These are phyloP conservation scores for Biscogniauxia mediterranea DNA, from an alignment of 2,329 filamentous ascomycete species.

Conservation along the genomic window DNA sequence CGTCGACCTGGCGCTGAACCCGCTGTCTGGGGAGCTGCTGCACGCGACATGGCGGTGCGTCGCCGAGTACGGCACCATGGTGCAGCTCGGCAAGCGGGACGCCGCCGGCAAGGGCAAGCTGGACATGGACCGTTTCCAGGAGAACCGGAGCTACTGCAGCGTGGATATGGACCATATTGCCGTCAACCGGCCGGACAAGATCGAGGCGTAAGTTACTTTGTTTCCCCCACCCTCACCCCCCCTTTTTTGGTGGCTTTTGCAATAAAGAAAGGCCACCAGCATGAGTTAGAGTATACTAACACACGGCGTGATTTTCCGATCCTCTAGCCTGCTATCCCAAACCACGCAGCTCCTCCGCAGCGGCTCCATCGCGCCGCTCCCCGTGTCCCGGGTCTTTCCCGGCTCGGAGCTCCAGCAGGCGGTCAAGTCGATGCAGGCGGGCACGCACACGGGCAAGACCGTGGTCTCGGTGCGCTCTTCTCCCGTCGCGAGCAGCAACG, in stretches of 20 bases:
- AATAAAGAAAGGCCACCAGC: too few relatives aligned
- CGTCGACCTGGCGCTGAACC: conserved; percentile 37
- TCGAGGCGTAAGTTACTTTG: background rate
- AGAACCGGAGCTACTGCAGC: conserved; percentile 34
- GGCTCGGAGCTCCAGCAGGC: conserved; percentile 31
- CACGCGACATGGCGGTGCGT: conserved; percentile 44
- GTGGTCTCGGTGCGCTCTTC: conserved; percentile 22
- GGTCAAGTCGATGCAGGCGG: conserved; percentile 39
- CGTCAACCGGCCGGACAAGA: conserved; percentile 15
- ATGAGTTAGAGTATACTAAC: too few relatives aligned
- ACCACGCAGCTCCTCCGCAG: conserved; percentile 7
- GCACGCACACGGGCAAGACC: conserved; percentile 43
- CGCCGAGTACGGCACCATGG: conserved; percentile 42
- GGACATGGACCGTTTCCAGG: conserved; percentile 44
- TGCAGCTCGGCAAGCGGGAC: conserved; percentile 47
- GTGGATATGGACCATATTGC: conserved; percentile 33
- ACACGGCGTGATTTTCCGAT: too few relatives aligned
- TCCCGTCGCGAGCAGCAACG: too few relatives aligned
- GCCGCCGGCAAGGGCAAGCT: conserved; percentile 39
- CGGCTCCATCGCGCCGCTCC: background rate
- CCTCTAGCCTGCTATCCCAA: background rate
- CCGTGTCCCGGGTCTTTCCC: conserved; percentile 9
- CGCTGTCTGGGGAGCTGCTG: conserved; percentile 40
- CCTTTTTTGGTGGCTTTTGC: too few relatives aligned
- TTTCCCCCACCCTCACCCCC: too few relatives aligned